Conservation (phyloP, 129 eudicot genomes). For the Daucus carota region DNA sequence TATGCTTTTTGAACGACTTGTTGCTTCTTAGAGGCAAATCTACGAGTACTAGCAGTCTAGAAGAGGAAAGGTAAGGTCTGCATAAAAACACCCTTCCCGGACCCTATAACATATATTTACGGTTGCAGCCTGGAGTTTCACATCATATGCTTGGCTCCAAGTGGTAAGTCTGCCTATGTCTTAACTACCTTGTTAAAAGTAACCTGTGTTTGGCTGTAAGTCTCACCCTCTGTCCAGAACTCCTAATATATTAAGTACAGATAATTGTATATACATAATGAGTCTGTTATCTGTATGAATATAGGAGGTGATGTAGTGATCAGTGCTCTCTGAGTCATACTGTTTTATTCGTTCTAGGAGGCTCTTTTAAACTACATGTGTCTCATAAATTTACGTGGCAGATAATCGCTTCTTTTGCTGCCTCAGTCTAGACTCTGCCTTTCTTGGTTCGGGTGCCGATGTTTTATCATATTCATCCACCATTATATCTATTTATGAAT, state of each 20-base stretch:
- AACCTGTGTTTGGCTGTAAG: not conserved
- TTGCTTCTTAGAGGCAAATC: not conserved
- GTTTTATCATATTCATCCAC: not conserved
- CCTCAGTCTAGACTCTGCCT: not conserved
- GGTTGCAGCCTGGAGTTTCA: not conserved
- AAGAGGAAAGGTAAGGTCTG: not conserved
- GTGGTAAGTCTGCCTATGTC: no score
- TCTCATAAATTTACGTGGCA: not conserved
- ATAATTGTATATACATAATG: no score
- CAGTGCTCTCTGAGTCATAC: not conserved
- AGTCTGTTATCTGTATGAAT: not conserved
- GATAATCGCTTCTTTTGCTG: not conserved
- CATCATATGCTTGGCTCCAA: no score
- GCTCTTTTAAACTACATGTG: not conserved
- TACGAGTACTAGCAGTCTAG: not conserved
- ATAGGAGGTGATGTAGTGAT: not conserved
- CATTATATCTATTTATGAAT: no score
- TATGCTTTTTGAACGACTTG: no score
- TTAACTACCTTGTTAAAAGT: not conserved
- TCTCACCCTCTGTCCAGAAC: no score
- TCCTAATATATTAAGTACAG: no score
- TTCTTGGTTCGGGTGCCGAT: not conserved
- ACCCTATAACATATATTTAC: not conserved
- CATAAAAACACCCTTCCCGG: not conserved
- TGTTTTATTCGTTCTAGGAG: no score